Evolutionary conservation across 2,329 filamentous ascomycete genomes (phyloP).

Genomic region (Grosmannia penicillata): DNA sequence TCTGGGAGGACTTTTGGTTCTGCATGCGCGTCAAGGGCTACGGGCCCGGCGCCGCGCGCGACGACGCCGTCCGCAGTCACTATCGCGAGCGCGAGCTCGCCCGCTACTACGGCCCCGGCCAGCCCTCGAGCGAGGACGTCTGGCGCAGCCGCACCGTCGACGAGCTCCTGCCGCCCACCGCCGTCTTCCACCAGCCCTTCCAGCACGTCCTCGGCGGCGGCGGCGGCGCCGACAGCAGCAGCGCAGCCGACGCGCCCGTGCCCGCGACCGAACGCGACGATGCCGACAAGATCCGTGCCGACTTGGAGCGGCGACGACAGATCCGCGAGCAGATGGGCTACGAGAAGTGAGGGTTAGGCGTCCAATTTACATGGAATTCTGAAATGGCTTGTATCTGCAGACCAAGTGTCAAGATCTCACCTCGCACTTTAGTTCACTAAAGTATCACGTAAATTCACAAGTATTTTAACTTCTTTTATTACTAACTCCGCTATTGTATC

Average conservation of each 20-base stretch:
- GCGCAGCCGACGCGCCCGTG: conserved; percentile 18
- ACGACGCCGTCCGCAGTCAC: conserved; percentile 47
- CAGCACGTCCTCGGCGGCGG: conserved; percentile 23
- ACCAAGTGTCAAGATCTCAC: background rate
- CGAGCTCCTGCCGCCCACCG: conserved; percentile 36
- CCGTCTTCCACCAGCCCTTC: conserved; percentile 23
- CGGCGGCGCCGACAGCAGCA: background rate
- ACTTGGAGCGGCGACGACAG: conserved; percentile 21
- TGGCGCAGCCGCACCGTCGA: conserved; percentile 55
- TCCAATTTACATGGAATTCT: no score
- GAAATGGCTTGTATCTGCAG: no score
- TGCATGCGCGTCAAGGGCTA: conserved; percentile 75
- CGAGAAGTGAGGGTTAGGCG: conserved; percentile 8
- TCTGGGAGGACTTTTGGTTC: conserved; percentile 94
- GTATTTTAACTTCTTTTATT: conserved; percentile 7
- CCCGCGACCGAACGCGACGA: conserved; percentile 16
- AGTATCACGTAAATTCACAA: background rate
- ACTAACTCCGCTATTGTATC: conserved; percentile 5
- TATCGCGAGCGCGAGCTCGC: conserved; percentile 51
- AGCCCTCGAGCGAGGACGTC: conserved; percentile 71
- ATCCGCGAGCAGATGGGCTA: conserved; percentile 20
- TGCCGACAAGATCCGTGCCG: conserved; percentile 24
- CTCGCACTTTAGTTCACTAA: background rate
- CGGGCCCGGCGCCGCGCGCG: conserved; percentile 37
- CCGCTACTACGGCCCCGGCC: conserved; percentile 51